These are phyloP conservation scores for Tetrapisispora fleetii DNA, from an alignment of 805 yeast genomes.

Conservation along the genomic window DNA sequence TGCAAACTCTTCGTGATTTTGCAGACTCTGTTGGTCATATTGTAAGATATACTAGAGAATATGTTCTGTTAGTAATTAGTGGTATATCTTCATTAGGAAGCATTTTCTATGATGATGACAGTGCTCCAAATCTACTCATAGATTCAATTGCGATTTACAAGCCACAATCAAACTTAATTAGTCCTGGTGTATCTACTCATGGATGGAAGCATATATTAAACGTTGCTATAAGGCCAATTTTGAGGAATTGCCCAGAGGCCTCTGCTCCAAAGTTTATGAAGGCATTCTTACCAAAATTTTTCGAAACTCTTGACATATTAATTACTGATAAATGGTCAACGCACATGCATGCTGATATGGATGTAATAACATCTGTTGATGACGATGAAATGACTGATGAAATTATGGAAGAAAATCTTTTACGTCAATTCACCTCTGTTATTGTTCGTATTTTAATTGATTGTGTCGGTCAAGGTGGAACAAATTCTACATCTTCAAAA, in stretches of 20 bases:
- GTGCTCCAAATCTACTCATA: conserved; percentile 67
- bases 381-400: conserved; percentile 90
- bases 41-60: conserved; percentile 89
- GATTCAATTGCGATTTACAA: conserved; percentile 61
- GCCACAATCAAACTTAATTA: conserved; percentile 42
- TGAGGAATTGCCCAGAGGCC: conserved; percentile 77
- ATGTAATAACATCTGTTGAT: conserved; percentile 45
- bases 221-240: conserved; percentile 73
- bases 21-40: conserved; percentile 97
- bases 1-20: conserved; percentile 87
- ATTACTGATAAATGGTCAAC: conserved; percentile 64
- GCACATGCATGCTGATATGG: conserved; percentile 31
- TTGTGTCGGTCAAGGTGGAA: conserved; percentile 68
- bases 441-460: conserved; percentile 82
- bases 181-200: conserved; percentile 80
- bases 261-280: conserved; percentile 60
- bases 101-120: conserved; percentile 78
- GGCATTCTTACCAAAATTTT: conserved; percentile 67
- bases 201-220: conserved; percentile 97
- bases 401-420: conserved; percentile 94
- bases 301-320: conserved; percentile 63
- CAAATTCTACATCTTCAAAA: conserved; percentile 27
- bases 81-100: conserved; percentile 85
- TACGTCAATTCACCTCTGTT: conserved; percentile 87
- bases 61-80: conserved; percentile 82